Conservation (phyloP, 2,329 filamentous ascomycete genomes). For the Stagonosporopsis tanaceti region DNA sequence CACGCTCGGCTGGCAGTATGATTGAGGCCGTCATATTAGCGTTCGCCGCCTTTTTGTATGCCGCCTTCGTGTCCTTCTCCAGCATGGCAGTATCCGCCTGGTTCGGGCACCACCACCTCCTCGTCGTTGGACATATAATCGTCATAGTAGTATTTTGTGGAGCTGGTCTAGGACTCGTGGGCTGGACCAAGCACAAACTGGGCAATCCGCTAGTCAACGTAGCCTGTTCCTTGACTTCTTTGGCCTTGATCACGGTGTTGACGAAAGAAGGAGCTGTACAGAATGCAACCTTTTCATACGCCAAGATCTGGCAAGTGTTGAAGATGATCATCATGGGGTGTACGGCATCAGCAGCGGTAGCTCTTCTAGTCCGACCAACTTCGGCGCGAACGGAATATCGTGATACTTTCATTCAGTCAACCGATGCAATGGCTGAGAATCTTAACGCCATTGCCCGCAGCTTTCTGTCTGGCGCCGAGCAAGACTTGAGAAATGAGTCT, state of each 20-base stretch:
- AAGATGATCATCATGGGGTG: slow-evolving; percentile 65
- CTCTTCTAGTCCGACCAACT: slow-evolving; percentile 78
- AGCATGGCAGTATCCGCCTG: slow-evolving; percentile 90
- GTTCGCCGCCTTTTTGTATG: slow-evolving; percentile 79
- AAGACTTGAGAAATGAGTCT: slow-evolving; percentile 72
- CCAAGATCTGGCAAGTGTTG: slow-evolving; percentile 77
- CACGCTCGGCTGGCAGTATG: slow-evolving; percentile 87
- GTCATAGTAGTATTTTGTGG: slow-evolving; percentile 86
- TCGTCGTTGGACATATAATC: slow-evolving; percentile 77
- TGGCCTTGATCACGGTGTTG: slow-evolving; percentile 87
- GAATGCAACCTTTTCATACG: slow-evolving; percentile 78
- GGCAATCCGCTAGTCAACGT: slow-evolving; percentile 84
- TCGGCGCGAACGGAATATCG: slow-evolving; percentile 79
- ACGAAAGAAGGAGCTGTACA: slow-evolving; percentile 93
- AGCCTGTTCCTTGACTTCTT: slow-evolving; percentile 78
- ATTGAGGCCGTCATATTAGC: slow-evolving; percentile 82
- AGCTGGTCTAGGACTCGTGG: slow-evolving; percentile 84
- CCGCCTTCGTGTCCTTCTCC: slow-evolving; percentile 75
- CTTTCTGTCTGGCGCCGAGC: slow-evolving; percentile 83
- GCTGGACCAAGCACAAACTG: slow-evolving; percentile 83
- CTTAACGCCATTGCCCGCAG: slow-evolving; percentile 81
- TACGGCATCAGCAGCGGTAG: slow-evolving; percentile 58
- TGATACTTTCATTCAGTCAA: slow-evolving; percentile 75
- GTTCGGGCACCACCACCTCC: slow-evolving; percentile 72
- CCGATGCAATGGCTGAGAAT: slow-evolving; percentile 80